Base-by-base conservation (phyloP, 106 monocot species). In the Dendrobium huoshanense region DNA sequence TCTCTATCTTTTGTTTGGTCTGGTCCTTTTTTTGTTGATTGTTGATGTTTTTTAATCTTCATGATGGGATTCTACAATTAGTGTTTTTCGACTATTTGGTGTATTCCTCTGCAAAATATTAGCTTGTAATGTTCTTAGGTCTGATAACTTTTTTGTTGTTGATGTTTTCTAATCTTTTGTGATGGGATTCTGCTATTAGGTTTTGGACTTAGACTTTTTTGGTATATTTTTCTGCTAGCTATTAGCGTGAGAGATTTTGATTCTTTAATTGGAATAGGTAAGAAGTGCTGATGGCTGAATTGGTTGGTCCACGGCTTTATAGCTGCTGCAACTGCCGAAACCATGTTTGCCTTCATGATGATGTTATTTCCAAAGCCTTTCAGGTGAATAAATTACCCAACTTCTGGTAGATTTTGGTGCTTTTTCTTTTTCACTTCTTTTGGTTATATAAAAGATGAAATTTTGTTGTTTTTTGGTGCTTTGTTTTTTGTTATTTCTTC, bases 321-420 rank as follows among this genome's bases (percentile, higher is more conserved):
- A 80, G 88, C 84, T 91, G 90, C 90, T 91, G 84, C 77, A 91
- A 91, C 41, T 91, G 90, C 78, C 73, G 88, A n/a, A 91, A 91
- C 80, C 79, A 84, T 64, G 90, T 91, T 33, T 81, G 83, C 25
- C 78, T 91, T 27, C 90, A 91, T 31, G 90, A 91, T 45, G 90
- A 91, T 76, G 73, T 91, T 65, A 80, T 91, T 56, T 91, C 90
- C 33, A 91, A 91, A 79, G 79, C 88, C 77, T 88, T 91, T 78
- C 90, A 91, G 90, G 90, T 91, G 48, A 81, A 61, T 73, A 4
- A 73, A 73, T 40, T 40, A 5, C 73, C 41, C 17, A 73, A 41
- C 15, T 41, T 73, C 41, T 73, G 45, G 15, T 17, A 24, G 73
- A 16, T 41, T 40, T 41, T 37, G 17, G 5, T 41, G 5, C 41